These are phyloP conservation scores for Solanum arcanum DNA, from an alignment of 257 asterid genomes.

Conservation along the genomic window DNA sequence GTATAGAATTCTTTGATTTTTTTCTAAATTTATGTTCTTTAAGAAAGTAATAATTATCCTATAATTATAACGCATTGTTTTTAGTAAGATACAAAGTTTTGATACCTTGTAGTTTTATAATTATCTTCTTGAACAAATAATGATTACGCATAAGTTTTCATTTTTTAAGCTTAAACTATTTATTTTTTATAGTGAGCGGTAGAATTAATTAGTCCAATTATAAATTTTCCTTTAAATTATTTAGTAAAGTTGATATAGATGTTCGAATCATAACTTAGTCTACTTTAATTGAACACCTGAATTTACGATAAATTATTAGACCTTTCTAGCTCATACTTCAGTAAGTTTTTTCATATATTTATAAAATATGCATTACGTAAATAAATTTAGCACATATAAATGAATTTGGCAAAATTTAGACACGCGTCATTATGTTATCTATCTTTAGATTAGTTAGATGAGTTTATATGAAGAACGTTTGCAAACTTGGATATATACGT, in stretches of 20 bases:
- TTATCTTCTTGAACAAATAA: not conserved
- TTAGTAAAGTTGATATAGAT: not conserved
- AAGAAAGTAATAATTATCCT: not conserved
- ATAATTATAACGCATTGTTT: not conserved
- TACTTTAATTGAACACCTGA: no score
- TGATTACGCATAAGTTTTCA: not conserved
- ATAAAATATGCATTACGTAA: not conserved
- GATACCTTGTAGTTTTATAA: no score
- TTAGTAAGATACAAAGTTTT: not conserved
- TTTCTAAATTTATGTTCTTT: not conserved
- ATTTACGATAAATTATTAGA: not conserved
- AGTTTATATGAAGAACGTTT: not conserved
- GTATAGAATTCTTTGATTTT: not conserved
- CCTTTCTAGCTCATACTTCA: rapidly evolving
- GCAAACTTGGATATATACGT: not conserved
- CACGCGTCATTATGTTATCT: not conserved
- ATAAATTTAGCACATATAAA: not conserved
- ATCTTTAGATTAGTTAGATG: not conserved
- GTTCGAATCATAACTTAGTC: no score
- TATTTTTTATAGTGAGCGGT: no score
- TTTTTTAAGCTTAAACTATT: no score
- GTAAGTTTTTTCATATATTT: no score
- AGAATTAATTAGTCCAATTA: no score
- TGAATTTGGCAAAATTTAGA: not conserved
- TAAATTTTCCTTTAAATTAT: no score